Base-by-base conservation (phyloP, 139 green algal species). In the Trebouxia sp. region DNA sequence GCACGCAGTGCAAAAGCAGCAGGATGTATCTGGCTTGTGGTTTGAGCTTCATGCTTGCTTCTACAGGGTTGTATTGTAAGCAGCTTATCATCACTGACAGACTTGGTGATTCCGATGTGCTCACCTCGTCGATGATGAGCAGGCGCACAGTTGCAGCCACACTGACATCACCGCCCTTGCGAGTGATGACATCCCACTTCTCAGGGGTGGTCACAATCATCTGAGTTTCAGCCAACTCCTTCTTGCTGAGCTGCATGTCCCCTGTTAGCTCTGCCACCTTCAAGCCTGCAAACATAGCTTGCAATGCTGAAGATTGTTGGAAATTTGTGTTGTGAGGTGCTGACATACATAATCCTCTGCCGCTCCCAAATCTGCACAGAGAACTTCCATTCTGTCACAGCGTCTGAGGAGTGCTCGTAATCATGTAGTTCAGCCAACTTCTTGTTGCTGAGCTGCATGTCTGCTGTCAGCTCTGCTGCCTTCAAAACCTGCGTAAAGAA, bases 171-270 rank as follows among this genome's bases (percentile, higher is more conserved):
- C 91, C 89, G 65, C 94, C 91, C 89, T 99, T 99, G 65, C 96
- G 90, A 9, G 96, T 99, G 80, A 99, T 98, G n/a, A 99, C 96
- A 81, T 99, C 96, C 96, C 96, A 99, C 87, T 99, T 99, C 90
- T 99, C 96, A 6, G 96, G 96, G 5, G 96, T 99, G 22, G 96
- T 99, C 41, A 99, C 95, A 69, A 99, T 98, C 95, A 99, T 98
- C 87, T 98, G 94, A 22, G 96, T 99, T 79, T 96, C 94, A 66
- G 89, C 86, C 69, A 99, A 80, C 92, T 99, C 96, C 20, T 85
- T 87, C 90, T 98, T 98, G 70, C 78, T 96, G 69, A 99, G 93
- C 92, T 97, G 93, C 91, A 96, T 98, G 87, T 98, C 95, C 24
- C 95, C 95, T 9, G 95, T 98, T 48, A 98, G 87, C 87, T 98